Base-by-base conservation (phyloP, 371 early-diverging fungal species). In the Syncephalastrum sp. region DNA sequence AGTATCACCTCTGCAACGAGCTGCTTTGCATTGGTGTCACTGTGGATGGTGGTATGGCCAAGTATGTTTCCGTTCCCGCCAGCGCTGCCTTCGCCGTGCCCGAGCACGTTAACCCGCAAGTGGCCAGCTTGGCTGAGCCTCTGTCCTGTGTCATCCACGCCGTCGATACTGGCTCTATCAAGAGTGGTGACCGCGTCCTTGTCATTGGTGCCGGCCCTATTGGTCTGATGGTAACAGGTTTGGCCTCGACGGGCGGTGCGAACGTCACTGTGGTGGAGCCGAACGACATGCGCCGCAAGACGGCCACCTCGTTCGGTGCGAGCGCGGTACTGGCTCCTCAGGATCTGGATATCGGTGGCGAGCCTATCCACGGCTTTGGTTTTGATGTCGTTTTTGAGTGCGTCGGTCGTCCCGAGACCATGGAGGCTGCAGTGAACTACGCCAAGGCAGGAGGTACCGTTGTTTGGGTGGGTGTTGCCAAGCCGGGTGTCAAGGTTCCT, bases 381-480 rank as follows among this genome's bases (percentile, higher is more conserved):
- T 82, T 64, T 47, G 83, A 82, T 61, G 79, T 81, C 5, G 79
- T 82, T 2, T 82, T 77, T 57, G 83, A 82, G 61, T 82, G 83
- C 53, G 83, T 81, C 1, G 83, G 83, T 23, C 69, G 75, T 7
- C 58, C 81, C 8, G 63, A 77, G 12, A 81, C 83, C 1, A 74
- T 76, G 67, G 63, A 64, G 17, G 56, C 61, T 19, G 78, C 83
- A 21, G 59, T 82, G 14, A 67, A 60, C 5, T 77, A 67, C 57
- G 77, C 82, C 23, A 77, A 75, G 54, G 70, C 78, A 14, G 81
- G 63, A 41, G 78, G 74, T 38, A 80, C 72, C 19, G 65, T 80
- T 15, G 81, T 82, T 2, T 82, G 83, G 83, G 77, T 82, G 4
- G 83, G 83, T 38, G 83, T 82, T 5, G 80, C 81, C 17, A 75